Conservation (phyloP, 495 filamentous ascomycete species). For the Annulohypoxylon bovei region DNA sequence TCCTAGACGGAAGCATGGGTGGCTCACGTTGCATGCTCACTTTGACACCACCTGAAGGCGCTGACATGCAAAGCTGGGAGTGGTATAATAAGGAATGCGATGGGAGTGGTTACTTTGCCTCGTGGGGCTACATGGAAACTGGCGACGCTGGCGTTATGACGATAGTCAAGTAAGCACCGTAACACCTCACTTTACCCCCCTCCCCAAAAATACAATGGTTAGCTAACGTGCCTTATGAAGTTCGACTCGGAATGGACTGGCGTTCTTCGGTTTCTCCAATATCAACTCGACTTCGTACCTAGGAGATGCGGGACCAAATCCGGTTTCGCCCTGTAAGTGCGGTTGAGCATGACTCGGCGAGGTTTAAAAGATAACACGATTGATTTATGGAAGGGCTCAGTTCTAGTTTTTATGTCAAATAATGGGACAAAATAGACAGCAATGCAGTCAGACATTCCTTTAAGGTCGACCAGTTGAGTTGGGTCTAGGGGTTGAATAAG, state of each 20-base stretch:
- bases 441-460: not conserved
- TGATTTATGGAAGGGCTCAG: not conserved
- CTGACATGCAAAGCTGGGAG: conserved; percentile 20
- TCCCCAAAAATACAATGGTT: not conserved
- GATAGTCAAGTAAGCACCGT: conserved; percentile 33
- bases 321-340: conserved; percentile 19
- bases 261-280: conserved; percentile 39
- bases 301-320: conserved; percentile 25
- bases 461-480: not conserved
- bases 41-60: conserved; percentile 16
- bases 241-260: conserved; percentile 11
- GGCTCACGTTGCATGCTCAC: conserved; percentile 13
- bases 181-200: not conserved
- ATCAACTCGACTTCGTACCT: conserved; percentile 26
- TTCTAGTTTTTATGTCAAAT: not conserved
- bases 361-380: not conserved
- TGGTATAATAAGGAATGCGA: conserved; percentile 33
- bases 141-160: conserved; percentile 38
- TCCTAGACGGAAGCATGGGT: conserved; percentile 3
- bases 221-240: conserved; percentile 16
- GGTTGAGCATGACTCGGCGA: not conserved
- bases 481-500: not conserved
- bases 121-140: conserved; percentile 35
- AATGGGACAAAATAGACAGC: not conserved
- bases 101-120: conserved; percentile 28